Conservation (phyloP, 805 yeast species). For the Grigorovia jiainica region DNA sequence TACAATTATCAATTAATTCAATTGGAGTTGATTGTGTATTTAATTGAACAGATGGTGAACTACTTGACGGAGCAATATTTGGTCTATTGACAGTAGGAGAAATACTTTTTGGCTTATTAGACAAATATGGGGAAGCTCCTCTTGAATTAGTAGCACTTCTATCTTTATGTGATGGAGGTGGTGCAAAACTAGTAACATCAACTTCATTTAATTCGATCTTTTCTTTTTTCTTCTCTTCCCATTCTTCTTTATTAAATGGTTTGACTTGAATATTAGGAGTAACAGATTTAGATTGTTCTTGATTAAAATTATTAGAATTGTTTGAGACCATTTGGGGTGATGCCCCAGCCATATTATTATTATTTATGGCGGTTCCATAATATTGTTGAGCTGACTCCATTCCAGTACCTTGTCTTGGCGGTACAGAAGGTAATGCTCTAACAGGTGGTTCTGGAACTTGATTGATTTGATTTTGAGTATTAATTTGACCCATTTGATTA, state of each 20-base stretch:
- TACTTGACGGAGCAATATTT: too few relatives aligned
- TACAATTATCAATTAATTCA: neutral
- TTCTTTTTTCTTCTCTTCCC: constrained; percentile 8
- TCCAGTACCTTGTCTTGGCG: constrained; percentile 3
- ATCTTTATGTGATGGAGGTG: constrained; percentile 26
- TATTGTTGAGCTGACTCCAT: constrained; percentile 2
- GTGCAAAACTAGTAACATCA: constrained; percentile 16
- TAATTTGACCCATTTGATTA: neutral
- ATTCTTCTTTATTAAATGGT: constrained; percentile 13
- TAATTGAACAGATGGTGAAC: too few relatives aligned
- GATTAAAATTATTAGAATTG: neutral
- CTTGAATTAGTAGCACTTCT: constrained; percentile 6
- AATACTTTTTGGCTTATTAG: neutral
- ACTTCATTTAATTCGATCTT: constrained; percentile 8
- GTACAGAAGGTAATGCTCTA: constrained; percentile 2
- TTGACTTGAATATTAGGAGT: constrained; percentile 8
- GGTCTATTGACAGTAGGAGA: too few relatives aligned
- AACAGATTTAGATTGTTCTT: neutral
- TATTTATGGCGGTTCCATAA: neutral
- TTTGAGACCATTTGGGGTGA: constrained; percentile 1
- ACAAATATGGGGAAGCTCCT: neutral
- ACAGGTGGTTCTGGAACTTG: neutral
- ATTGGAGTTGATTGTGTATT: too few relatives aligned
- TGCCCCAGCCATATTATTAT: neutral
- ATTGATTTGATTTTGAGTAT: too few relatives aligned